Conservation (phyloP, 2,329 filamentous ascomycete species). For the Ceratocystis papillata region DNA sequence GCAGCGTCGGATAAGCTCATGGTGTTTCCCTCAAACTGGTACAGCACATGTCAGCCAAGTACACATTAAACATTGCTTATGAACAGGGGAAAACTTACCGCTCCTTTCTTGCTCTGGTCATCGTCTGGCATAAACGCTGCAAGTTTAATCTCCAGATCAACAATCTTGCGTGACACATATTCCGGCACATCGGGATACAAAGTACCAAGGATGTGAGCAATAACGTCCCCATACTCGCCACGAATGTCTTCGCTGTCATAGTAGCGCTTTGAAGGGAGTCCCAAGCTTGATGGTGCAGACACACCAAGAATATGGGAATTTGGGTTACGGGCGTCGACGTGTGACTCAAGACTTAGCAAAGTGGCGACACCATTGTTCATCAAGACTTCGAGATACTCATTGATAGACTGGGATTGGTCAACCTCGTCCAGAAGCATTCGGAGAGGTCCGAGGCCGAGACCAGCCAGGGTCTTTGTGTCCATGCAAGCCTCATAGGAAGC, state of each 20-base stretch:
- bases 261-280: constrained; percentile 52
- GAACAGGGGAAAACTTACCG: constrained; percentile 32
- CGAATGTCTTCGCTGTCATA: constrained; percentile 47
- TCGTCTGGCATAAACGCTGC: constrained; percentile 48
- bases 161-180: constrained; percentile 35
- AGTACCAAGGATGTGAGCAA: constrained; percentile 27
- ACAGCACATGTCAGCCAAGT: neutral
- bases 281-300: constrained; percentile 41
- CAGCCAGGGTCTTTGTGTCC: constrained; percentile 47
- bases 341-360: constrained; percentile 33
- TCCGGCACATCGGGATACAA: constrained; percentile 33
- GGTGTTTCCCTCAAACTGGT: constrained; percentile 38
- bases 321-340: constrained; percentile 37
- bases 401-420: constrained; percentile 28
- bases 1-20: constrained; percentile 46
- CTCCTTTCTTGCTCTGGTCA: constrained; percentile 50
- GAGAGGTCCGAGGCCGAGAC: constrained; percentile 47
- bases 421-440: constrained; percentile 46
- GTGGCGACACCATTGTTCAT: constrained; percentile 37
- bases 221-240: constrained; percentile 37
- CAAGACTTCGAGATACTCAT: constrained; percentile 39
- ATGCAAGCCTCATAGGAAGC: constrained; percentile 55
- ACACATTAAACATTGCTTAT: neutral
- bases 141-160: constrained; percentile 51
- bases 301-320: constrained; percentile 32